Base-by-base conservation (phyloP, 352 stramenopile species). In the Phytophthora aleatoria region DNA sequence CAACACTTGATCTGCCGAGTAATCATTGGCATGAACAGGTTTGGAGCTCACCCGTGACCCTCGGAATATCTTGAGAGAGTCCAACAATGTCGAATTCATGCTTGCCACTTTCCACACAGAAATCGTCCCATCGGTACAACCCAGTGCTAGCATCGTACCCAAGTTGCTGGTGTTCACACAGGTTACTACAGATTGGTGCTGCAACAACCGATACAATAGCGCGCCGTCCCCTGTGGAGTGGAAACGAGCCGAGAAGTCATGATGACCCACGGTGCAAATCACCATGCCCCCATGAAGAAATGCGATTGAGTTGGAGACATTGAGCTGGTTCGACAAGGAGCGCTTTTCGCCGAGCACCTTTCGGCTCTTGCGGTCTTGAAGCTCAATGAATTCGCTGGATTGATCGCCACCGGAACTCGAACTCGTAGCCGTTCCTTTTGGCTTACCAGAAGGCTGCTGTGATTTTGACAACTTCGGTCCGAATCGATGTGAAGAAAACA, bases 1-100 rank as follows among this genome's bases (percentile, higher is more conserved):
- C 7, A 93, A 76, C 10, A 93, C 81, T 61, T 94, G 85, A 43
- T 92, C 79, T 0, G 85, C 85, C 2, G 79, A 77, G 55, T 92
- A 94, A 55, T 94, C 85, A 45, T 85, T 88, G 8, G 78, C 77
- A 36, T 91, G 75, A n/a, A 92, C 84, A 13, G 83, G 85, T 12
- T 86, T 86, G 4, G 70, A 74, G 24, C 31, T 68, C 16, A 58
- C 15, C 50, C 84, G 87, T 30, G 77, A 67, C 2, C 77, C 76
- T 52, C 83, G 73, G 41, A 94, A 94, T 50, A 92, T 74, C 55
- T 91, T 94, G 50, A 96, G 73, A 26, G 85, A 85, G 41, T 91
- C 76, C 31, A 96, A 59, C 16, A 93, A 64, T 43, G 80, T 91
- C 45, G 77, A 87, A 26, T 76, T 91, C 41, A 79, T 80, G 36